These are phyloP conservation scores for Calonectria pseudoturangicola DNA, from an alignment of 2,329 filamentous ascomycete genomes.

Conservation along the genomic window DNA sequence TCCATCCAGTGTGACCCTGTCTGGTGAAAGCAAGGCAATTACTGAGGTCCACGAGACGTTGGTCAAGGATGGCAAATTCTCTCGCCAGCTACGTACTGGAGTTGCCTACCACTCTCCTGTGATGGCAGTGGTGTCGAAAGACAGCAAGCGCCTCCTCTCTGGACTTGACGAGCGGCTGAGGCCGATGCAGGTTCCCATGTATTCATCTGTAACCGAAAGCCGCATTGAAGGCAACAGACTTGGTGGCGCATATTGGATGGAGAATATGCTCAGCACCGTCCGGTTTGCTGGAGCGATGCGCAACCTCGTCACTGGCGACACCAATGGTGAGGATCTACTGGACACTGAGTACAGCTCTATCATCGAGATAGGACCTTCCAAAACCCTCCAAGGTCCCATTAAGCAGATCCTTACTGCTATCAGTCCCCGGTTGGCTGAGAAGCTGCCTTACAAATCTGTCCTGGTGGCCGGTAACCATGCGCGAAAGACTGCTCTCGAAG, in stretches of 20 bases:
- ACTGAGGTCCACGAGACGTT: constrained; percentile 58
- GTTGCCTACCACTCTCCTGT: constrained; percentile 71
- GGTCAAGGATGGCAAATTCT: constrained; percentile 65
- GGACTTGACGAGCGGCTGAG: not conserved
- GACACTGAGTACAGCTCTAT: not conserved
- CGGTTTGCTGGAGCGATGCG: constrained; percentile 58
- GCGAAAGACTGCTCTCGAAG: not conserved
- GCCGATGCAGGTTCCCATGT: constrained; percentile 22
- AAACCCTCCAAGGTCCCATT: constrained; percentile 1
- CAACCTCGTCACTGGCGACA: constrained; percentile 24
- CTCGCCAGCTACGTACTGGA: constrained; percentile 65
- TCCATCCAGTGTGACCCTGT: constrained; percentile 68
- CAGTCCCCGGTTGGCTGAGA: not conserved
- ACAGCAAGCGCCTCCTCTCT: constrained; percentile 26
- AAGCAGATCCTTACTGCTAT: constrained; percentile 2
- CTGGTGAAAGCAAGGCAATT: constrained; percentile 65
- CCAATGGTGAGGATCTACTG: not conserved
- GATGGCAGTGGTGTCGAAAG: constrained; percentile 66
- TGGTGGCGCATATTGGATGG: constrained; percentile 62
- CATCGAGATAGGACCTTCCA: not conserved
- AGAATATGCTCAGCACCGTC: constrained; percentile 60
- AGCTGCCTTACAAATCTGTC: not conserved
- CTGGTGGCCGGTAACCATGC: not conserved
- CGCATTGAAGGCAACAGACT: constrained; percentile 2
- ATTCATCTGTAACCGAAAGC: constrained; percentile 63